These are phyloP conservation scores for Penicillium subrubescens DNA, from an alignment of 495 filamentous ascomycete species.

Conservation along the genomic window DNA sequence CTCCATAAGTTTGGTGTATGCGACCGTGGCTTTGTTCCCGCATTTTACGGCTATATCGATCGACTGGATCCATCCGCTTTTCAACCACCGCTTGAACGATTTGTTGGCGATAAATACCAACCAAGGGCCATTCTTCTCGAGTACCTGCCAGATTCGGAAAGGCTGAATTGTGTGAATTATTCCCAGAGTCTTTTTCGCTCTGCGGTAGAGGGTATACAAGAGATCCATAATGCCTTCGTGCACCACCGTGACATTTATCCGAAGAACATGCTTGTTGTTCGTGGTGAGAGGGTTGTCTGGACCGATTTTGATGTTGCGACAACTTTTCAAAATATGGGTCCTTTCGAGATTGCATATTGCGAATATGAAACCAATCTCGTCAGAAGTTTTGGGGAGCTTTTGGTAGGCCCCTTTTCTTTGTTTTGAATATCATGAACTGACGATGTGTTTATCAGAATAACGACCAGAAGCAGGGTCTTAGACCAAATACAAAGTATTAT, in stretches of 20 bases:
- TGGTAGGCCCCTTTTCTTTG: too few relatives aligned
- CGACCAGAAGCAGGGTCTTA: too few relatives aligned
- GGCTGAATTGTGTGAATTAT: conserved; percentile 30
- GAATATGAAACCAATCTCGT: conserved; percentile 21
- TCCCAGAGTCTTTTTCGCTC: conserved; percentile 19
- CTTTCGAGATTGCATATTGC: conserved; percentile 11
- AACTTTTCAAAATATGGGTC: conserved; percentile 18
- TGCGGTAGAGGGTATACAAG: conserved; percentile 23
- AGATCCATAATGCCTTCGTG: conserved; percentile 20
- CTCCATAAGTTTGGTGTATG: conserved; percentile 22
- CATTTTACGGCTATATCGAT: conserved; percentile 25
- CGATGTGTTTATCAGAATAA: too few relatives aligned
- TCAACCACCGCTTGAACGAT: conserved; percentile 17
- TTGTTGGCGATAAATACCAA: conserved; percentile 14
- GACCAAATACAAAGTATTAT: too few relatives aligned
- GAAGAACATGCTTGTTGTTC: conserved; percentile 25
- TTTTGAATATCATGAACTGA: too few relatives aligned
- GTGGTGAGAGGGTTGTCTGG: conserved; percentile 24
- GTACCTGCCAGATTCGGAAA: conserved; percentile 22
- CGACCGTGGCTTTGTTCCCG: conserved; percentile 21
- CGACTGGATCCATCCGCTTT: conserved; percentile 26
- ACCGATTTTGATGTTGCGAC: conserved; percentile 33
- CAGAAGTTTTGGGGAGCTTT: conserved; percentile 12
- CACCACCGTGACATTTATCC: conserved; percentile 31
- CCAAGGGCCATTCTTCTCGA: conserved; percentile 26